Conservation (phyloP, 495 filamentous ascomycete species). For the Aspergillus ellipticus region DNA sequence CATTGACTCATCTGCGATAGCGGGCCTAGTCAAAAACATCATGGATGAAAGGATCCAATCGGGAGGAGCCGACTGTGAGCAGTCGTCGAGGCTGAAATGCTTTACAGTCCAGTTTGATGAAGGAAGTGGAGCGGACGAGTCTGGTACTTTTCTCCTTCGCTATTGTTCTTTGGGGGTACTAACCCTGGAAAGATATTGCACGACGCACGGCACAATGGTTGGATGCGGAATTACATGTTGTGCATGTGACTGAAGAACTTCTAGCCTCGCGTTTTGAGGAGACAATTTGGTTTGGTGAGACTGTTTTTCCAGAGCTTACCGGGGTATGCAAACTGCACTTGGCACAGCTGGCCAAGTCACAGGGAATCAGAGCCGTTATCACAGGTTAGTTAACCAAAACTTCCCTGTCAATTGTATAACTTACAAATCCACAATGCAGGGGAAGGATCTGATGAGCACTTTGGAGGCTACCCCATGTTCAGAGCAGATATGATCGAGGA, state of each 20-base stretch:
- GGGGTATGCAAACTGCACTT: slow-evolving; percentile 45
- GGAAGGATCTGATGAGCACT: slow-evolving; percentile 52
- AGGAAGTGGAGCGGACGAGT: slow-evolving; percentile 43
- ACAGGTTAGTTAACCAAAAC: slow-evolving; percentile 25
- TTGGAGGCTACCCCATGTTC: slow-evolving; percentile 46
- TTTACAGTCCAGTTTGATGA: slow-evolving; percentile 47
- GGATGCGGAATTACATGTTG: slow-evolving; percentile 41
- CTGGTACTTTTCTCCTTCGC: too few species aligned
- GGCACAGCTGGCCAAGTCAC: slow-evolving; percentile 33
- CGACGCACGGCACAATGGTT: slow-evolving; percentile 47
- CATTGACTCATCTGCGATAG: slow-evolving; percentile 48
- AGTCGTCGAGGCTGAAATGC: slow-evolving; percentile 31
- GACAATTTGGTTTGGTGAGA: slow-evolving; percentile 45
- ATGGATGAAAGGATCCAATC: slow-evolving; percentile 33
- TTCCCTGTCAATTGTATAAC: too few species aligned
- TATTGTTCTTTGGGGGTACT: too few species aligned
- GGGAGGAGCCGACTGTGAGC: slow-evolving; percentile 25
- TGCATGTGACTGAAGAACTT: slow-evolving; percentile 39
- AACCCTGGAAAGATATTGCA: slow-evolving; percentile 48
- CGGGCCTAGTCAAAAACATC: slow-evolving; percentile 49
- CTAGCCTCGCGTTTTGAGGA: slow-evolving; percentile 46
- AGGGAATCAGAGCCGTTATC: slow-evolving; percentile 47
- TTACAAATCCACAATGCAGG: slow-evolving; percentile 22
- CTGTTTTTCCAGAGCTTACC: slow-evolving; percentile 42
- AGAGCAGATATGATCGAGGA: slow-evolving; percentile 35